These are phyloP conservation scores for Primulina huaijiensis DNA, from an alignment of 257 asterid genomes.

Conservation along the genomic window DNA sequence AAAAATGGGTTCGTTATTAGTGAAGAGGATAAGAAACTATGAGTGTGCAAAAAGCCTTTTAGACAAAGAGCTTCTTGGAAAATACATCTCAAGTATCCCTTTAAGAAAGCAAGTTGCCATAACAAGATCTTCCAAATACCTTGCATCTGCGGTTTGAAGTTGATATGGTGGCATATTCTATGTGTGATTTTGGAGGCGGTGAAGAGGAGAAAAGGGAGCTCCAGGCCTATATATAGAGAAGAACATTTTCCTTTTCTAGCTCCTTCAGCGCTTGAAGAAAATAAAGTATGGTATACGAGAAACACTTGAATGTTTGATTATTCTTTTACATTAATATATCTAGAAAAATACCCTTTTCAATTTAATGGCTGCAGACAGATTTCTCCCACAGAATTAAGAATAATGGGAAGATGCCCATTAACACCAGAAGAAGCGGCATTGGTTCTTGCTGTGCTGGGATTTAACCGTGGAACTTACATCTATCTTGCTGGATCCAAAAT, in stretches of 20 bases:
- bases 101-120: constrained; percentile 15
- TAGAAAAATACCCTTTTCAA: background rate
- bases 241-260: background rate
- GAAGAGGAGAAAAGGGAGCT: constrained; percentile 62
- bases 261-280: background rate
- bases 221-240: constrained; percentile 19
- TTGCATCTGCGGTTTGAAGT: constrained; percentile 92
- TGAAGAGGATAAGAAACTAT: constrained; percentile 58
- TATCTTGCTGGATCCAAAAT: constrained; percentile 88
- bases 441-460: constrained; percentile 82
- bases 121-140: constrained; percentile 49
- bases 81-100: constrained; percentile 39
- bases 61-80: constrained; percentile 76
- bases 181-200: constrained; percentile 93
- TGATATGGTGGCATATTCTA: constrained; percentile 96
- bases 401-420: constrained; percentile 74
- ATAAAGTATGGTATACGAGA: constrained; percentile 35
- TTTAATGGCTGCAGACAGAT: constrained; percentile 34
- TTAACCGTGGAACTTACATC: constrained; percentile 51
- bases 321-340: background rate
- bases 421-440: constrained; percentile 97
- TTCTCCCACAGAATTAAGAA: constrained; percentile 55
- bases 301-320: constrained; percentile 3
- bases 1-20: constrained; percentile 52
- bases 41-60: constrained; percentile 39